A percentile compares a stretch with the other conserved stretches of the same genome.
Conservation (phyloP, 2,329 filamentous ascomycete species). For the Sarocladium brachiariae region DNA sequence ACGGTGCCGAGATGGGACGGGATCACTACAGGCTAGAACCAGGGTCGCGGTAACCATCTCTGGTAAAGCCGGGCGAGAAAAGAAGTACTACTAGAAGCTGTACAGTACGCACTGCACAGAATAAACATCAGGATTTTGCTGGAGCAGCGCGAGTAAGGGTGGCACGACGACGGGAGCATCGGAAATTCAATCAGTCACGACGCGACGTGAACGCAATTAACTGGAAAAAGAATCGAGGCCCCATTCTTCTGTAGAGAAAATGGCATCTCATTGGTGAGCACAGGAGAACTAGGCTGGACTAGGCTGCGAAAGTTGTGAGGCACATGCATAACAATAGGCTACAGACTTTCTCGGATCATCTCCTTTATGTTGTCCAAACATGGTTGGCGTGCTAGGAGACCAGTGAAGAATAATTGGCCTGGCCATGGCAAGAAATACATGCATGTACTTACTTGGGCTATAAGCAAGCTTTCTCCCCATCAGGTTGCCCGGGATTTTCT, state of each 20-base stretch:
- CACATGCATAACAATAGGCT: background rate
- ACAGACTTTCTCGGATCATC: too few relatives aligned
- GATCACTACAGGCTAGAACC: background rate
- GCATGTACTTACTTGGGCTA: too few relatives aligned
- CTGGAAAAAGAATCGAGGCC: background rate
- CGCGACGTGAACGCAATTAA: background rate
- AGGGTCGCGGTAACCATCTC: too few relatives aligned
- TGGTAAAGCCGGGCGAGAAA: too few relatives aligned
- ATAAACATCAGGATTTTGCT: background rate
- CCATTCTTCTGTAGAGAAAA: background rate
- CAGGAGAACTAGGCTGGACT: background rate
- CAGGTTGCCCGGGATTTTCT: too few relatives aligned
- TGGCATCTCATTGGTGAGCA: background rate
- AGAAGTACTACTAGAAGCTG: too few relatives aligned
- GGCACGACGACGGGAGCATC: conserved; percentile 13
- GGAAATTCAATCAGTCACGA: conserved; percentile 11
- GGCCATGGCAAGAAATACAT: too few relatives aligned
- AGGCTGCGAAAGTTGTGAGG: background rate
- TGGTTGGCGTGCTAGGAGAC: too few relatives aligned
- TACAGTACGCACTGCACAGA: too few relatives aligned
- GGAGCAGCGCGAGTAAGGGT: background rate
- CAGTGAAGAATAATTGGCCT: too few relatives aligned
- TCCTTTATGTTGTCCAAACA: too few relatives aligned
- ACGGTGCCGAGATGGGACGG: conserved; percentile 4
- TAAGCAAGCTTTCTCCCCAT: too few relatives aligned